A percentile compares a stretch with the other conserved stretches of the same genome.
These are phyloP conservation scores for Cercospora zeina DNA, from an alignment of 2,329 filamentous ascomycete genomes.

Conservation along the genomic window DNA sequence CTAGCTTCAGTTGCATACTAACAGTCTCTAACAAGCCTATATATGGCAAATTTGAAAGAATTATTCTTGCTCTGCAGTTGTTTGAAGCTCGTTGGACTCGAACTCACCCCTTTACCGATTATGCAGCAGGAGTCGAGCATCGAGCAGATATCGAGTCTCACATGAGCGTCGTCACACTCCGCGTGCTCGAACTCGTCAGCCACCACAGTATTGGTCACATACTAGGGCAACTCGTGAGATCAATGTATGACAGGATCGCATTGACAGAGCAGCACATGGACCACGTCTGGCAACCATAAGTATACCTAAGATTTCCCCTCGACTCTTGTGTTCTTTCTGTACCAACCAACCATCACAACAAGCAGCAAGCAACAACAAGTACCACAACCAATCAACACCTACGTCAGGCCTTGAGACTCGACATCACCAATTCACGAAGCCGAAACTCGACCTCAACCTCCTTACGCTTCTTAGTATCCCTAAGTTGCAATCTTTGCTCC, in stretches of 20 bases:
- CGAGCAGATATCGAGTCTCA: background rate
- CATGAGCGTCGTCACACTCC: background rate
- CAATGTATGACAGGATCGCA: background rate
- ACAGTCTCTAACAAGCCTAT: background rate
- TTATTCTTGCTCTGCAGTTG: background rate
- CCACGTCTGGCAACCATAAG: conserved; percentile 1
- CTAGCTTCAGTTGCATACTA: background rate
- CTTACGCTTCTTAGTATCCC: too few species aligned
- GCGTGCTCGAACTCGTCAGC: background rate
- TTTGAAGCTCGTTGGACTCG: background rate
- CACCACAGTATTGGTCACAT: background rate
- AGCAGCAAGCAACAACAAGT: background rate
- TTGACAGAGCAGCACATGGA: background rate
- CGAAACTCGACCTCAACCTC: too few species aligned
- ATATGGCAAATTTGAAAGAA: background rate
- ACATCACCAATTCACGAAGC: background rate
- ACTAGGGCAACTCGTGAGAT: background rate
- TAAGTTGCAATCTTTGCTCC: background rate
- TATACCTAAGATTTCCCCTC: background rate
- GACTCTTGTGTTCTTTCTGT: background rate
- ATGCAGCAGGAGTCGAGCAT: background rate
- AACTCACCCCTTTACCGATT: background rate
- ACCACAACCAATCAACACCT: background rate
- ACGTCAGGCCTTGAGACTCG: background rate
- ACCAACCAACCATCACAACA: background rate